These are phyloP conservation scores for Hericium alpestre DNA, from an alignment of 768 basidiomycete species.

Conservation along the genomic window DNA sequence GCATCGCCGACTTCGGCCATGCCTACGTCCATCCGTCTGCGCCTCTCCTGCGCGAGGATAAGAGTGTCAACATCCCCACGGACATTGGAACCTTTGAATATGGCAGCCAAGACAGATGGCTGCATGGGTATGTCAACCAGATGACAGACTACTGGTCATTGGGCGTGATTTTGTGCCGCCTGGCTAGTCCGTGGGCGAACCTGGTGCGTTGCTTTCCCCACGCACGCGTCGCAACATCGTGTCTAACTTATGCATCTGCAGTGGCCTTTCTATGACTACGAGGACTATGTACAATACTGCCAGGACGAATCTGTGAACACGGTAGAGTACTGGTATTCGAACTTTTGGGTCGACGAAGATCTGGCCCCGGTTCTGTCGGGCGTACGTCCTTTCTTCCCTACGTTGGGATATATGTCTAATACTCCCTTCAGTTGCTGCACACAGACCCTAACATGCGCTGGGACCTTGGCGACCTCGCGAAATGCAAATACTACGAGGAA, in stretches of 20 bases:
- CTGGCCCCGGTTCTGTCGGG: no score
- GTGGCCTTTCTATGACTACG: background rate
- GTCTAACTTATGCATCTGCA: background rate
- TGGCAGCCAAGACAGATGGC: background rate
- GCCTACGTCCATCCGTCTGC: background rate
- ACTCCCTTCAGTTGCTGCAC: background rate
- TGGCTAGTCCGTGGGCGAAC: background rate
- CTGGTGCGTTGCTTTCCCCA: background rate
- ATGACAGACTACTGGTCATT: slow-evolving; percentile 6
- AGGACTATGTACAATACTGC: background rate
- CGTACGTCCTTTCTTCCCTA: no score
- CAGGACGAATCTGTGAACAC: background rate
- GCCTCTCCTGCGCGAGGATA: background rate
- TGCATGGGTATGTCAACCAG: background rate
- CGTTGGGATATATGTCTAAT: no score
- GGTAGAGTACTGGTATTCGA: no score
- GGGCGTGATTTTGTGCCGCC: slow-evolving; percentile 1
- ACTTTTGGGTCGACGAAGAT: no score
- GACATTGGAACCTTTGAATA: background rate
- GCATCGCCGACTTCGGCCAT: slow-evolving; percentile 2
- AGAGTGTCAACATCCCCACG: background rate
- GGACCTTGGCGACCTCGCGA: background rate
- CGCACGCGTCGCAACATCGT: background rate
- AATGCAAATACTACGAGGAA: no score
- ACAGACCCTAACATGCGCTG: background rate